Percentiles rank a stretch among this genome's conserved stretches.
phyloP scores from a whole-genome alignment of 2,329 filamentous ascomycete genomes.

The Verticillium nubilum region DNA sequence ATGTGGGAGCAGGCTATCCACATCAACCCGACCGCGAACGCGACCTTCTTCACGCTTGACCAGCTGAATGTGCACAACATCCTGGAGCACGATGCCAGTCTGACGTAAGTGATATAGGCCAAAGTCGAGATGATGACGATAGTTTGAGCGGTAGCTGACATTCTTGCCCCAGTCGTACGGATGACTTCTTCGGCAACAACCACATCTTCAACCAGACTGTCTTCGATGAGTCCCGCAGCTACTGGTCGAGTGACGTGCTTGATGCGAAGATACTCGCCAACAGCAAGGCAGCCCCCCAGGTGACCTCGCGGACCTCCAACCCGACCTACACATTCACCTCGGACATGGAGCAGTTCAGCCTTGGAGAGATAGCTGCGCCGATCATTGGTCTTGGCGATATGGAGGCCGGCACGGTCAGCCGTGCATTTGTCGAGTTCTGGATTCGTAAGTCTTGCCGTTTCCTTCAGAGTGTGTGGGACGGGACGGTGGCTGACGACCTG shows the following conservation, averaged over 20 bases:
- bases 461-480: accelerated
- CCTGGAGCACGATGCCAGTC: conserved; percentile 42
- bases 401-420: conserved; percentile 28
- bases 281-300: conserved; percentile 36
- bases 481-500: background rate
- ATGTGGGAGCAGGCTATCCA: conserved; percentile 38
- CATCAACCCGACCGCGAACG: conserved; percentile 36
- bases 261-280: conserved; percentile 36
- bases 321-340: conserved; percentile 41
- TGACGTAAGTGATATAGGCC: conserved; percentile 22
- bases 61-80: conserved; percentile 40
- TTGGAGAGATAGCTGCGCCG: conserved; percentile 44
- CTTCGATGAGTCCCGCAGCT: conserved; percentile 38
- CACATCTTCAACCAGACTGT: conserved; percentile 46
- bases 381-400: conserved; percentile 44
- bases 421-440: conserved; percentile 35
- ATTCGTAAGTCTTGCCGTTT: conserved; percentile 29
- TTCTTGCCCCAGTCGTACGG: conserved; percentile 30
- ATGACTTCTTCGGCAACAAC: conserved; percentile 45
- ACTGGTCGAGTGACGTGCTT: conserved; percentile 38
- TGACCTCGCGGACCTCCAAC: conserved; percentile 38
- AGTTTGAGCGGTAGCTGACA: background rate
- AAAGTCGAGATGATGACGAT: background rate
- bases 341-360: conserved; percentile 35
- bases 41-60: conserved; percentile 36